A percentile compares a stretch with the other conserved stretches of the same genome.
Evolutionary conservation across 805 yeast species (phyloP).

Genomic region (Yamadazyma endophytica): DNA sequence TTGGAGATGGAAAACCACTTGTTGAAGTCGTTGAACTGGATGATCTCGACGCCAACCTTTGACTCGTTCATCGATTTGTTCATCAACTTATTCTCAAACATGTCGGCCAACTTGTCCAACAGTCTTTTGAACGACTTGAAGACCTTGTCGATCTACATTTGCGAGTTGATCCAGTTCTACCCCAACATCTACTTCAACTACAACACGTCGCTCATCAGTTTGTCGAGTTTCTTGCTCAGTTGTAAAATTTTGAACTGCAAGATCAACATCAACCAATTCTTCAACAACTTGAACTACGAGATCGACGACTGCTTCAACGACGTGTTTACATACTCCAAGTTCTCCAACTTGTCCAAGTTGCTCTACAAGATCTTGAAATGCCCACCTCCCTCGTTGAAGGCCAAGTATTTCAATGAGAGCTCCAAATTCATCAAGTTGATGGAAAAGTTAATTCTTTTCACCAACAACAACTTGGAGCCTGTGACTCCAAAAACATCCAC

Average conservation of each 20-base stretch:
- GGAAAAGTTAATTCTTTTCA: conserved; percentile 30
- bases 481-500: conserved; percentile 27
- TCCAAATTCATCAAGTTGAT: conserved; percentile 32
- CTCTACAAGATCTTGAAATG: conserved; percentile 35
- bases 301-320: conserved; percentile 4
- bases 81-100: conserved; percentile 35
- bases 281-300: conserved; percentile 12
- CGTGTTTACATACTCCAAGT: conserved; percentile 11
- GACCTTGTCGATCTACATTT: conserved; percentile 54
- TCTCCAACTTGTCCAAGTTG: conserved; percentile 15
- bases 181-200: conserved; percentile 54
- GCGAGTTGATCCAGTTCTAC: conserved; percentile 65
- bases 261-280: conserved; percentile 21
- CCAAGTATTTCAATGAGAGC: conserved; percentile 39
- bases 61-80: conserved; percentile 61
- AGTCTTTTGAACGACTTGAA: conserved; percentile 42
- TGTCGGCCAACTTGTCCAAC: conserved; percentile 22
- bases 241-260: conserved; percentile 24
- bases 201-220: conserved; percentile 48
- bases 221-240: conserved; percentile 34
- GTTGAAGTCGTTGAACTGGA: conserved; percentile 62
- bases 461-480: conserved; percentile 22
- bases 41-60: conserved; percentile 55
- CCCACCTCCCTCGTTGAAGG: conserved; percentile 44
- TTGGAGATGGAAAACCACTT: conserved; percentile 68